Conservation (phyloP, 75 land plant species). For the Pinus tabuliformis region DNA sequence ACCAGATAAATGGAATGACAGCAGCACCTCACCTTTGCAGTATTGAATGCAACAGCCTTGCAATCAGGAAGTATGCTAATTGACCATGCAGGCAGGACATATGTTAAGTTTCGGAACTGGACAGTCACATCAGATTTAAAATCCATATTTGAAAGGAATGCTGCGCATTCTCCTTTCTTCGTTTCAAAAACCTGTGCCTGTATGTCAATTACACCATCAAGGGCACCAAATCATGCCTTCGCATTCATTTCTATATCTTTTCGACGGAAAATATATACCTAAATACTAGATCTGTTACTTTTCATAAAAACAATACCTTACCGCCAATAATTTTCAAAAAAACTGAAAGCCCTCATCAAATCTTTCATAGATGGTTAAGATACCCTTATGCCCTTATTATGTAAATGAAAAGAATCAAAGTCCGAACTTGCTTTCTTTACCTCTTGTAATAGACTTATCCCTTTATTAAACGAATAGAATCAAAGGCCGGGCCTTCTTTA, state of each 20-base stretch:
- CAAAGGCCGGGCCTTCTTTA: background rate
- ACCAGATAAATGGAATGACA: background rate
- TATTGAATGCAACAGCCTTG: conserved; percentile 78
- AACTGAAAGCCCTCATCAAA: background rate
- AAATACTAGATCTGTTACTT: background rate
- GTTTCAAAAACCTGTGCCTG: conserved; percentile 69
- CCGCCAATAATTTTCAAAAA: background rate
- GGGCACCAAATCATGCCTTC: background rate
- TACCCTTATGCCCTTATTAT: background rate
- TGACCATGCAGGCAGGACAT: conserved; percentile 94
- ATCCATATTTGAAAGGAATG: conserved; percentile 91
- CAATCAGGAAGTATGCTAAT: conserved; percentile 98
- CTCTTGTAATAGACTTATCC: conserved; percentile 30
- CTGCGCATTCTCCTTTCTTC: conserved; percentile 71
- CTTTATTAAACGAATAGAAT: background rate
- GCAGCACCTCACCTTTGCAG: conserved; percentile 80
- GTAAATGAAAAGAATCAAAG: background rate
- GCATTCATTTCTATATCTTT: background rate
- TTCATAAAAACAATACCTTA: background rate
- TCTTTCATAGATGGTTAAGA: background rate
- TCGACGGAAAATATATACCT: background rate
- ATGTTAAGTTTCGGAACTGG: conserved; percentile 45
- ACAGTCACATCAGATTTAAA: conserved; percentile 52
- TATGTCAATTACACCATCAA: background rate
- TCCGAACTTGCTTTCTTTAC: conserved; percentile 4